These are phyloP conservation scores for Xerocomus potaroensis DNA, from an alignment of 768 basidiomycete genomes.

Conservation along the genomic window DNA sequence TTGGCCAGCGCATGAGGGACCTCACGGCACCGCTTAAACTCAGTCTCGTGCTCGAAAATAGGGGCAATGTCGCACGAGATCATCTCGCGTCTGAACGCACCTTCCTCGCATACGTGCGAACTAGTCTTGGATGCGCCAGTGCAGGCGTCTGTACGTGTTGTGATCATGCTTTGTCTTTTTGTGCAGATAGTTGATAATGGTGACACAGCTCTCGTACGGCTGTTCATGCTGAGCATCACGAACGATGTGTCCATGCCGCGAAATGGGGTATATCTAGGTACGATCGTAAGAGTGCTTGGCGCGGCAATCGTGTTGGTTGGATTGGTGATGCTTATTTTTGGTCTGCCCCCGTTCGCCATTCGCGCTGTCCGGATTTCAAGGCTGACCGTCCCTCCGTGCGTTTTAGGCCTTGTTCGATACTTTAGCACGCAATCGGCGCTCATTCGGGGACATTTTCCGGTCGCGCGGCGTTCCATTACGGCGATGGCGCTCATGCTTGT, in stretches of 20 bases:
- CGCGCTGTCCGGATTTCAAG: no score
- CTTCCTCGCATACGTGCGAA: conserved; percentile 59
- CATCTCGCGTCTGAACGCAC: conserved; percentile 62
- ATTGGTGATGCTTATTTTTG: conserved; percentile 44
- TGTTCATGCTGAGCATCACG: conserved; percentile 43
- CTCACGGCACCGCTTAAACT: conserved; percentile 12
- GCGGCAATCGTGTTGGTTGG: conserved; percentile 45
- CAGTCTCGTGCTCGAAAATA: conserved; percentile 47
- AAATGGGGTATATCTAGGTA: conserved; percentile 13
- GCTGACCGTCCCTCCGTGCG: not conserved
- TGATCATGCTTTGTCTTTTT: not conserved
- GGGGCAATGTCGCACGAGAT: conserved; percentile 60
- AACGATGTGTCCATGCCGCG: no score
- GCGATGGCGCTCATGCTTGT: conserved; percentile 40
- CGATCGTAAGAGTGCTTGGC: conserved; percentile 48
- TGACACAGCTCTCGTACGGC: conserved; percentile 44
- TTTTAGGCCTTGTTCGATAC: conserved; percentile 49
- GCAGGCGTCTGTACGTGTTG: conserved; percentile 52
- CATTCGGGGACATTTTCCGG: conserved; percentile 48
- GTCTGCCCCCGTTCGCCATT: no score
- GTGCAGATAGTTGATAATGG: not conserved
- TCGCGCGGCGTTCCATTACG: conserved; percentile 41
- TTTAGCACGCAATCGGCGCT: conserved; percentile 50
- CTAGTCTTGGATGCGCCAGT: conserved; percentile 55
- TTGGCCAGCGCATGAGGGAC: no score